Conservation (phyloP, 73 alveolate species). For the Paraurostyla sp. region DNA sequence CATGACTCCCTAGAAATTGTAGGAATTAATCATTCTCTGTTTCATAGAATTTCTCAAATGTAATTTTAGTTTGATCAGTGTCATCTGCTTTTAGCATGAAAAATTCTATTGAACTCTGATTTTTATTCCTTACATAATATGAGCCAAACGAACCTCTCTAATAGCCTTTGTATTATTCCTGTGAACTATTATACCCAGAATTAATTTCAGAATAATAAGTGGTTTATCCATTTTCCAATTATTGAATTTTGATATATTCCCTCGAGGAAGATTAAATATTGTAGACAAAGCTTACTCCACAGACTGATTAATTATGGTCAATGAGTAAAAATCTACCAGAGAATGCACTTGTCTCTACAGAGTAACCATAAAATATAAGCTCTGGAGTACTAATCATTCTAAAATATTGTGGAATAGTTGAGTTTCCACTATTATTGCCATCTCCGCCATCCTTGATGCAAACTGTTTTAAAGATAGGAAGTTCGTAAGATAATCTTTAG, state of each 20-base stretch:
- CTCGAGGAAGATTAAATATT: too few species aligned
- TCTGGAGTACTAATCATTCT: background rate
- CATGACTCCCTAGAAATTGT: constrained; percentile 17
- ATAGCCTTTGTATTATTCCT: too few species aligned
- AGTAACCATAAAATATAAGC: background rate
- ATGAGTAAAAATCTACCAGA: too few species aligned
- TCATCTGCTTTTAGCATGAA: background rate
- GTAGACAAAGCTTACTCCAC: too few species aligned
- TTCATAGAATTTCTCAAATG: background rate
- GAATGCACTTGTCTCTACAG: background rate
- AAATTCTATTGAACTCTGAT: background rate
- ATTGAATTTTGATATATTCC: too few species aligned
- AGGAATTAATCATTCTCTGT: background rate
- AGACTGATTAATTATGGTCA: too few species aligned
- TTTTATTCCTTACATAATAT: background rate
- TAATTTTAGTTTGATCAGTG: background rate
- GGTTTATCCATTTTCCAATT: too few species aligned
- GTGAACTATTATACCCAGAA: too few species aligned
- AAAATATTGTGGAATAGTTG: background rate
- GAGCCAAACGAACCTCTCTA: too few species aligned
- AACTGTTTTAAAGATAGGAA: background rate
- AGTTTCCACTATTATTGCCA: background rate
- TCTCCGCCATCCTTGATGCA: background rate
- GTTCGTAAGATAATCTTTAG: background rate
- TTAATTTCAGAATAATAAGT: too few species aligned